phyloP scores from a whole-genome alignment of 2,329 filamentous ascomycete species.

The Microsporum canis region DNA sequence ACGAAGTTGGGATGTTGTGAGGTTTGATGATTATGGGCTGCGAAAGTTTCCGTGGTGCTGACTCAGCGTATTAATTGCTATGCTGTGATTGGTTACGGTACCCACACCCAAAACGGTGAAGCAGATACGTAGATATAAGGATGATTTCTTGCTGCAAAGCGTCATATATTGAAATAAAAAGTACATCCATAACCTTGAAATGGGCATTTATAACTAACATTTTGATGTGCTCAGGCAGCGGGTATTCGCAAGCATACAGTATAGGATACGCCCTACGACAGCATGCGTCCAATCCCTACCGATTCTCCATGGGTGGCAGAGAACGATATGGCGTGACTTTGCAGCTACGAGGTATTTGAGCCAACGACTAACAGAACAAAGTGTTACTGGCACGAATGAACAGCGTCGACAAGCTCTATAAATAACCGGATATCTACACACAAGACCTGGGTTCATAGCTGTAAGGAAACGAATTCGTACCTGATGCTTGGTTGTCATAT shows the following conservation, averaged over 20 bases:
- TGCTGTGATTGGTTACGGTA: neutral
- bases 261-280: neutral
- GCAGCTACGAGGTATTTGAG: neutral
- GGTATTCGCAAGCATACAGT: neutral
- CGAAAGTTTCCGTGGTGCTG: constrained; percentile 7
- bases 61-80: constrained; percentile 2
- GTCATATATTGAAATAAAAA: too few species aligned
- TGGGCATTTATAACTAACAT: neutral
- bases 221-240: neutral
- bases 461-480: neutral
- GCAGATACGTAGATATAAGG: neutral
- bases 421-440: neutral
- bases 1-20: constrained; percentile 5
- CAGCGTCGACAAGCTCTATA: neutral
- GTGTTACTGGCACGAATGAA: neutral
- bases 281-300: neutral
- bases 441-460: neutral
- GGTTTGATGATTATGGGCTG: constrained; percentile 3
- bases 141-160: neutral
- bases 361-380: neutral
- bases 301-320: neutral
- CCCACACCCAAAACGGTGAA: neutral
- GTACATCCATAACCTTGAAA: too few species aligned
- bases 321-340: neutral
- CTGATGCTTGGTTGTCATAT: neutral